Conservation (phyloP, 2,329 filamentous ascomycete species). For the Byssothecium circinans region DNA sequence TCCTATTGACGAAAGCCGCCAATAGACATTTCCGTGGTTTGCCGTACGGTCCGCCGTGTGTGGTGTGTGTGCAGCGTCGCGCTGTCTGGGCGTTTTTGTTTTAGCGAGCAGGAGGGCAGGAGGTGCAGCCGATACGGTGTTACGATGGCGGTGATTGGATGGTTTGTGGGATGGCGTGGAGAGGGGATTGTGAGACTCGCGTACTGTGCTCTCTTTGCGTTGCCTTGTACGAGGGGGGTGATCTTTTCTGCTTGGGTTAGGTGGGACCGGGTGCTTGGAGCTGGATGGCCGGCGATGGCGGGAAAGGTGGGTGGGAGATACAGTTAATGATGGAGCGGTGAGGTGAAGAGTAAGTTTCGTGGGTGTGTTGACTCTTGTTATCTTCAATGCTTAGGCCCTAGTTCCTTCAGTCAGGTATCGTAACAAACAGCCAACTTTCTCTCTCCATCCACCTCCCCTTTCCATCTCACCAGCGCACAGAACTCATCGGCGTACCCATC, state of each 20-base stretch:
- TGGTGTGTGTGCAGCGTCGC: background rate
- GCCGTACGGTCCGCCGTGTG: slow-evolving; percentile 5
- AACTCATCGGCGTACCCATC: too few species aligned
- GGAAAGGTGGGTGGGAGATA: background rate
- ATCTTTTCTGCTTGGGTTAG: background rate
- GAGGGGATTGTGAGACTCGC: background rate
- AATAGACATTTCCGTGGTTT: slow-evolving; percentile 1
- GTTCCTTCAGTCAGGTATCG: too few species aligned
- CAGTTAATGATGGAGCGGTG: background rate
- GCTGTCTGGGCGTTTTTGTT: background rate
- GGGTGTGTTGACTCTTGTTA: too few species aligned
- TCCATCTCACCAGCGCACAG: too few species aligned
- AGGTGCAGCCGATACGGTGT: slow-evolving; percentile 1
- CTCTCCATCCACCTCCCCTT: too few species aligned
- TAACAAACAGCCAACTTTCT: too few species aligned
- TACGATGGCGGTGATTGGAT: background rate
- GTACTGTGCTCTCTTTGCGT: background rate
- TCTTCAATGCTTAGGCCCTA: too few species aligned
- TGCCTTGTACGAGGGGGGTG: background rate
- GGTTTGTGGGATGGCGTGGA: background rate
- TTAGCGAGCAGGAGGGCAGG: background rate
- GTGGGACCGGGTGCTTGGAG: background rate
- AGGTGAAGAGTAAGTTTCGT: background rate
- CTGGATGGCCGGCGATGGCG: background rate
- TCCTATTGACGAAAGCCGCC: slow-evolving; percentile 1